A percentile compares a stretch with the other conserved stretches of the same genome.
Evolutionary conservation across 2,329 filamentous ascomycete species (phyloP).

Genomic region (Aspergillus pseudoviridinutans): DNA sequence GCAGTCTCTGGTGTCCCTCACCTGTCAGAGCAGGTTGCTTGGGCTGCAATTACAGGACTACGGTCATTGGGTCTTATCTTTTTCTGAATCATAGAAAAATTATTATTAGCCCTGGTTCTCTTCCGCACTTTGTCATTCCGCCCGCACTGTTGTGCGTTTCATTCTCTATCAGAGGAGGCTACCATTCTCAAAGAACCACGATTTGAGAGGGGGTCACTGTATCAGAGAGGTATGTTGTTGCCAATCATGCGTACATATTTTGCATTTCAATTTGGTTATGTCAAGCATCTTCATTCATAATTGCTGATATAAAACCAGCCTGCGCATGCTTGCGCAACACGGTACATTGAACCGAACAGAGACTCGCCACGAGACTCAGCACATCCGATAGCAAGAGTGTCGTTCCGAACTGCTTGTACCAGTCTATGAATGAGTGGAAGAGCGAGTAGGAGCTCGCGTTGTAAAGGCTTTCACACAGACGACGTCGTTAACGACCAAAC

Average conservation of each 20-base stretch:
- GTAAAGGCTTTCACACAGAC: not conserved
- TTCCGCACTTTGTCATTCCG: not conserved
- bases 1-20: not conserved
- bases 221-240: not conserved
- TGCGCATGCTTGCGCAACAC: not conserved
- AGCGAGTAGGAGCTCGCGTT: not conserved
- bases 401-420: not conserved
- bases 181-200: not conserved
- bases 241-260: not conserved
- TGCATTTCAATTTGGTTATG: not conserved
- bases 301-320: not conserved
- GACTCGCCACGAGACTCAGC: not conserved
- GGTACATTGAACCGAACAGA: not conserved
- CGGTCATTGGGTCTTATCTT: not conserved
- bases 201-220: not conserved
- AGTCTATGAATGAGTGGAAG: not conserved
- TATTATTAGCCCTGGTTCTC: not conserved
- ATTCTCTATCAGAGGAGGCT: not conserved
- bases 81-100: not conserved
- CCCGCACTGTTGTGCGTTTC: not conserved
- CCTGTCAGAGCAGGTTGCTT: not conserved
- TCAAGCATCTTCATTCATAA: not conserved
- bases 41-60: not conserved
- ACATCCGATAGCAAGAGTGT: not conserved
- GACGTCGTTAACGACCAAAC: not conserved